phyloP scores from a whole-genome alignment of 768 basidiomycete genomes.

The Tulasnella sp. region DNA sequence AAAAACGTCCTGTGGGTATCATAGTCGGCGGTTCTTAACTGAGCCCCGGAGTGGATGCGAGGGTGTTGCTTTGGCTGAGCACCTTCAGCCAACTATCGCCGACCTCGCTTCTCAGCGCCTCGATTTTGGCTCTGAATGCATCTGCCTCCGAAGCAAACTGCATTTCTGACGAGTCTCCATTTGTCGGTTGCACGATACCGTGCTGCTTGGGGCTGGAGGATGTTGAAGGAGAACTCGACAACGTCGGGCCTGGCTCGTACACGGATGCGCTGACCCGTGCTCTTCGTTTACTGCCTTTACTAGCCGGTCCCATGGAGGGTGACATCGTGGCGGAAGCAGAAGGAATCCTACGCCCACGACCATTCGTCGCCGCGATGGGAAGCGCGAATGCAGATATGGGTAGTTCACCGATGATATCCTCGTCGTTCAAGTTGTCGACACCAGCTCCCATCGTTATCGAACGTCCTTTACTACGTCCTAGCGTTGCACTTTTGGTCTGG shows the following conservation, averaged over 20 bases:
- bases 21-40: neutral
- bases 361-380: neutral
- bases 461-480: neutral
- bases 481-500: too few species aligned
- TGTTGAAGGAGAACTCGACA: neutral
- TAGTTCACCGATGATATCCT: neutral
- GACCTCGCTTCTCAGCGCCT: constrained; percentile 74
- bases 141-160: constrained; percentile 39
- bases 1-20: too few species aligned
- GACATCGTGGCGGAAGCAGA: constrained; percentile 24
- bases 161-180: constrained; percentile 28
- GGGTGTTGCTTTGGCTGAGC: constrained; percentile 45
- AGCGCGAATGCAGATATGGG: too few species aligned
- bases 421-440: neutral
- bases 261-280: constrained; percentile 47
- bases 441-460: neutral
- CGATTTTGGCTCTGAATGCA: constrained; percentile 62
- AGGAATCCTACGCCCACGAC: neutral
- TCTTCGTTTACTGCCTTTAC: constrained; percentile 30
- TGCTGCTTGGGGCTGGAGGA: constrained; percentile 9
- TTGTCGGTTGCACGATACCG: constrained; percentile 21
- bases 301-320: neutral
- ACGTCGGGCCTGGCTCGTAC: constrained; percentile 38
- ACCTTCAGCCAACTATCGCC: constrained; percentile 85
- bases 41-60: neutral